Evolutionary conservation across 1,284 basidiomycete genomes (phyloP).

Genomic region (Puccinia coronata): DNA sequence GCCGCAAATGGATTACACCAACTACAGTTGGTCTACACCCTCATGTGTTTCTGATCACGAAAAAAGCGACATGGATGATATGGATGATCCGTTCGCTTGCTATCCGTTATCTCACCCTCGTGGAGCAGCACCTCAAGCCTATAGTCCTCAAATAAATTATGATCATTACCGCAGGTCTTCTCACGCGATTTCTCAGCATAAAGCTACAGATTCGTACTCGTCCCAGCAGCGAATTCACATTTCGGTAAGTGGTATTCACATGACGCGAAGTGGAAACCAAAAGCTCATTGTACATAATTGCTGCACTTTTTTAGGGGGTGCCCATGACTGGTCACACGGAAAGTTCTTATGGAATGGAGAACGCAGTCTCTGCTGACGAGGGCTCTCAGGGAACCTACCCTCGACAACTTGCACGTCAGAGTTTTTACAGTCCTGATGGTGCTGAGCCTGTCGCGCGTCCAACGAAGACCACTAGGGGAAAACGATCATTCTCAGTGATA

Average conservation of each 20-base stretch:
- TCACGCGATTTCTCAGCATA: neutral
- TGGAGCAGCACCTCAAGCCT: neutral
- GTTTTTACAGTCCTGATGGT: neutral
- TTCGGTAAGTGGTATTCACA: neutral
- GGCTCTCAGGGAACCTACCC: neutral
- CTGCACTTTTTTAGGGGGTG: neutral
- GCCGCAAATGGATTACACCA: neutral
- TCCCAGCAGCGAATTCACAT: neutral
- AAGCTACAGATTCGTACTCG: neutral
- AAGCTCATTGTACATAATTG: no score
- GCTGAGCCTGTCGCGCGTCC: neutral
- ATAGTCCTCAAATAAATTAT: neutral
- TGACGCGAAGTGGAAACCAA: no score
- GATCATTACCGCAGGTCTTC: neutral
- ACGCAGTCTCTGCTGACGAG: neutral
- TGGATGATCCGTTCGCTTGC: constrained; percentile 45
- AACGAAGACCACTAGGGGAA: neutral
- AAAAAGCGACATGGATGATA: constrained; percentile 16
- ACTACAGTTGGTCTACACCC: constrained; percentile 6
- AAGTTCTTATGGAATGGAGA: neutral
- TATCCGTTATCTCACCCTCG: constrained; percentile 3
- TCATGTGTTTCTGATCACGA: constrained; percentile 11
- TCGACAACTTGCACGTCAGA: neutral
- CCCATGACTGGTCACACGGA: neutral
- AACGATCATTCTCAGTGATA: constrained; percentile 30